Evolutionary conservation across 257 asterid genomes (phyloP).

Genomic region (Ajuga chamaepitys): DNA sequence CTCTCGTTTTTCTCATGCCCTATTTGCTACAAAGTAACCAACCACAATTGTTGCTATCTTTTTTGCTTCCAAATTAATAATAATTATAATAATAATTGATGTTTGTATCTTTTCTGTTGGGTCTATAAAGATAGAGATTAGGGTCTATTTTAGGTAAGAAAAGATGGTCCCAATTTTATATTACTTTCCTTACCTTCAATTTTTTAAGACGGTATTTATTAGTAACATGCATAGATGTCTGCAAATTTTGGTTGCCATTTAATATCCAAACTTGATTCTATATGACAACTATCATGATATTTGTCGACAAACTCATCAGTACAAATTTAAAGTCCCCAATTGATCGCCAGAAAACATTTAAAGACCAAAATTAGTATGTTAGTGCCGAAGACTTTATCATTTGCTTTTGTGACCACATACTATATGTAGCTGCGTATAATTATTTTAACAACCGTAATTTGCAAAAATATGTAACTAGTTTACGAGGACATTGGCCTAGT

Average conservation of each 20-base stretch:
- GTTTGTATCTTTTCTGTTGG: too few relatives aligned
- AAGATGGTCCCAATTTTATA: slow-evolving; percentile 27
- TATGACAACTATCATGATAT: neutral
- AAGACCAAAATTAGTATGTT: too few relatives aligned
- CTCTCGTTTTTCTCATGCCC: slow-evolving; percentile 14
- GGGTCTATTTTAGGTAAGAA: slow-evolving; percentile 21
- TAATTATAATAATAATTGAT: too few relatives aligned
- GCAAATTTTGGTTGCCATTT: neutral
- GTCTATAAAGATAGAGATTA: slow-evolving; percentile 20
- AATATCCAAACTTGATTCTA: neutral
- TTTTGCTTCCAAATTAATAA: too few relatives aligned
- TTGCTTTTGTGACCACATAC: too few relatives aligned
- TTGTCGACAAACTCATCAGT: neutral
- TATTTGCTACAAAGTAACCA: slow-evolving; percentile 1
- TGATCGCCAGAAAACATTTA: too few relatives aligned
- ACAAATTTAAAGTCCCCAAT: too few relatives aligned
- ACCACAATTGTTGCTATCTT: slow-evolving; percentile 1
- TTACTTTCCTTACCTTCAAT: slow-evolving; percentile 7
- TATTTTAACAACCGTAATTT: too few relatives aligned
- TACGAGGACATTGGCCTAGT: too few relatives aligned
- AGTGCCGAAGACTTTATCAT: too few relatives aligned
- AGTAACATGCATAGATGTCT: slow-evolving; percentile 3
- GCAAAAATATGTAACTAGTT: too few relatives aligned
- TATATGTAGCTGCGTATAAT: too few relatives aligned
- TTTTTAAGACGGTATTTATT: slow-evolving; percentile 14